Base-by-base conservation (phyloP, 2,329 filamentous ascomycete species). In the Epichloe amarillans region DNA sequence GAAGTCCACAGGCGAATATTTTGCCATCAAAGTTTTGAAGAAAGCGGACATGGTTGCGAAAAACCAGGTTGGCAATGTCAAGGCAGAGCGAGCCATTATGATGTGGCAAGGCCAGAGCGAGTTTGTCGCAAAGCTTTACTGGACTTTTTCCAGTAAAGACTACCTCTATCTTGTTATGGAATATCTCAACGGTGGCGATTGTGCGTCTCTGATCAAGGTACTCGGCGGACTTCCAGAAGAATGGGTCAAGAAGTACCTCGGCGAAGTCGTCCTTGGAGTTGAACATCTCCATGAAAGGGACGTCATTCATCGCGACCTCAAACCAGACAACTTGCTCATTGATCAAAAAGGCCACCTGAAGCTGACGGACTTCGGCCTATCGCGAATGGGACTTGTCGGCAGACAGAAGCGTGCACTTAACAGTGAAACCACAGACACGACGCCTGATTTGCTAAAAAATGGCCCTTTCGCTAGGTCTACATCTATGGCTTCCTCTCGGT, bases 1-100 rank as follows among this genome's bases (percentile, higher is more conserved):
- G 75, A 97, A 96, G 67, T 93, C 88, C 0, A 98, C 94, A 0
- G 91, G 90, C 44, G 93, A 98, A 62, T 98, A 98, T 66, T 98
- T 91, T 65, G 93, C 93, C 10, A 97, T 98, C 71, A 98, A 98
- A 64, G 93, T 97, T 1, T 69, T 98, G 53, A 97, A 97, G 65
- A 98, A 98, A 69, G 90, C 93, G n/a, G 93, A 98, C 72, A 98
- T 98, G 93, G 88, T 98, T 55, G 93, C 93, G 54, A 98, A 98
- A 69, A 98, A 98, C 65, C 93, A 98, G 65, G 90, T 98, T 59
- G 95, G 93, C 58, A 98, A 98, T 62, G 93, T 98, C 62, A 97
- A 98, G 69, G 93, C 94, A 8, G 93, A 98, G 69, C 81, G 93
- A 57, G 94, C 94, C 21, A 98, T 98, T 64, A 97, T 98, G 93